Evolutionary conservation across 305 asterid genomes (phyloP), one percentile per base, ranked within the genome.

Genomic region (Lippia alba): DNA sequence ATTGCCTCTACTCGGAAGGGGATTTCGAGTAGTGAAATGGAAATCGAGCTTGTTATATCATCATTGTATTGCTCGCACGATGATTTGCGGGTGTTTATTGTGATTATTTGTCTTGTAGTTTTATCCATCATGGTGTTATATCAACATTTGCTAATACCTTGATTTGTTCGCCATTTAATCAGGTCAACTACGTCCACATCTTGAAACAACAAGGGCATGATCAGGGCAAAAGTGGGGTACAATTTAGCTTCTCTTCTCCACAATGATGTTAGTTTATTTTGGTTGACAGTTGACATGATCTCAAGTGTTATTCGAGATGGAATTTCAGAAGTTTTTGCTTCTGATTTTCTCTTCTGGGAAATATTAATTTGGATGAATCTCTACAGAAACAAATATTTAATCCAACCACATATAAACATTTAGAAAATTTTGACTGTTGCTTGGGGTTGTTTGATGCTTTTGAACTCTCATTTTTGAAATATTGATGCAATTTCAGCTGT

Each of bases 171-270:
- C 54, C 67, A 36, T 74, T 73, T 66, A 34, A 34, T 64, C 86
- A 94, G 99, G 91, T 88, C n/a, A 94, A 94, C 83, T 88, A 87
- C 83, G 87, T 94, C 90, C 68, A 88, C 80, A 80, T 94, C 50
- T 73, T 94, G 91, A 89, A 86, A 81, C 91, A 90, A 77, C 87
- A 73, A 11, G 94, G 76, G 77, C 89, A 84, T 30, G 99, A 94
- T 62, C 86, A 81, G 30, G 99, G 96, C 76, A 86, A 82, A 87
- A 83, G 83, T 48, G 97, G 97, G 16, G 60, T 91, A 64, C 97
- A 89, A 64, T 91, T 91, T 77, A 78, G 86, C 90, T 91, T 91
- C 85, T 86, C 97, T 71, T 84, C 92, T 36, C 87, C 95, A 30
- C 70, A 48, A 32, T 88, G 74, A 80, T 24, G 57, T 61, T 53